Evolutionary conservation across 148 eudicot genomes (phyloP).

Genomic region (Cornus florida): DNA sequence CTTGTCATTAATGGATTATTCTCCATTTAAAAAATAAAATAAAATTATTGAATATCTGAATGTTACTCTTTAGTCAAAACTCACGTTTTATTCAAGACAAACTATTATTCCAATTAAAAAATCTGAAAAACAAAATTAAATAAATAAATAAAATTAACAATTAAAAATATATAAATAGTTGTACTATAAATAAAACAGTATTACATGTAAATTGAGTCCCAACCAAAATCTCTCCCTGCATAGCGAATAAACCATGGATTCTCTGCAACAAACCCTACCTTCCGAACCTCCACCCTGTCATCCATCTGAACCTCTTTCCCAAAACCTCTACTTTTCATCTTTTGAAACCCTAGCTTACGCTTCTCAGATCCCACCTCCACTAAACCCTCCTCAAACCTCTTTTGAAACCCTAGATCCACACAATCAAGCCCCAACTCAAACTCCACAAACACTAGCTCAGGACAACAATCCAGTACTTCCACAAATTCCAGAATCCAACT

Average conservation of each 20-base stretch:
- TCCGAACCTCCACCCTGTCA: not conserved
- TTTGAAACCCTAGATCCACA: slow-evolving; percentile 10
- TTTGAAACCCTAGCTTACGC: slow-evolving; percentile 6
- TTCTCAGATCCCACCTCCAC: not conserved
- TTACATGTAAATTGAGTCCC: no score
- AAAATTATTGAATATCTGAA: no score
- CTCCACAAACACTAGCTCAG: not conserved
- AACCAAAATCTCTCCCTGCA: not conserved
- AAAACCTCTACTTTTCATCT: not conserved
- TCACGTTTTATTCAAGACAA: no score
- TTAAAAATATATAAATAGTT: no score
- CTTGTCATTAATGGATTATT: no score
- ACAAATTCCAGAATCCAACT: not conserved
- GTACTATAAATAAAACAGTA: no score
- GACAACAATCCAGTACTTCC: not conserved
- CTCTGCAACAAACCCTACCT: slow-evolving; percentile 10
- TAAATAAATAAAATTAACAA: no score
- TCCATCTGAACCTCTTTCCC: not conserved
- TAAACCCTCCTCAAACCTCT: slow-evolving; percentile 8
- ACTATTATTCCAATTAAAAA: no score
- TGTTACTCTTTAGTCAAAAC: no score
- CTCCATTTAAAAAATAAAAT: no score
- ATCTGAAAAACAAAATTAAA: no score
- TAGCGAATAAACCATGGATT: slow-evolving; percentile 11
- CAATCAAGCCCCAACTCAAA: not conserved